Conservation (phyloP, 805 yeast species). For the Metschnikowia chrysomelidarum region DNA sequence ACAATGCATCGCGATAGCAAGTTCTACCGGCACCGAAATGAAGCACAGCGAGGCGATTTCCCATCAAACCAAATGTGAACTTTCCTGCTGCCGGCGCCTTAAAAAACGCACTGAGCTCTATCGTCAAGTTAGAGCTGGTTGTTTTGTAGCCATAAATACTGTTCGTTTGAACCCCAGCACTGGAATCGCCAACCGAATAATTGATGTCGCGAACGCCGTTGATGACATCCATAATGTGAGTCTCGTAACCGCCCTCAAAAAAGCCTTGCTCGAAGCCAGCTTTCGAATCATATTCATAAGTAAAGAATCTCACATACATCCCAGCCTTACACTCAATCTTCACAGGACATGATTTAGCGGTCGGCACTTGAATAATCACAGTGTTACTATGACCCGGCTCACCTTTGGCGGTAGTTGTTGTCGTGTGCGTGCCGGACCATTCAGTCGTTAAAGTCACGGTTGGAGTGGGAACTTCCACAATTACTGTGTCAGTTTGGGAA, state of each 20-base stretch:
- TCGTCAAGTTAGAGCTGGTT: constrained; percentile 6
- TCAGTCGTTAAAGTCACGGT: neutral
- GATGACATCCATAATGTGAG: too few species aligned
- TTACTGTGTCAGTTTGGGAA: neutral
- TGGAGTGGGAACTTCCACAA: neutral
- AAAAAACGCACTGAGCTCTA: constrained; percentile 12
- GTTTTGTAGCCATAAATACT: constrained; percentile 5
- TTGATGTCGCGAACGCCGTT: too few species aligned
- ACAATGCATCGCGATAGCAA: constrained; percentile 13
- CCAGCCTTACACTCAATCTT: too few species aligned
- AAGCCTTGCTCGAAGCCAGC: too few species aligned
- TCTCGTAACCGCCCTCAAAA: too few species aligned
- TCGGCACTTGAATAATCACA: neutral
- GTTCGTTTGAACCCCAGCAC: too few species aligned
- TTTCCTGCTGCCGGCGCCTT: constrained; percentile 10
- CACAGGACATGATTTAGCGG: too few species aligned
- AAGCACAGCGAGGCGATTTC: constrained; percentile 15
- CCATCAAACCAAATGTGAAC: constrained; percentile 11
- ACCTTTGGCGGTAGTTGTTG: neutral
- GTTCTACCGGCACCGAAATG: constrained; percentile 12
- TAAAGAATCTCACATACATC: too few species aligned
- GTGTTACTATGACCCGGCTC: neutral
- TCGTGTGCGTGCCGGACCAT: neutral
- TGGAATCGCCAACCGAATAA: too few species aligned
- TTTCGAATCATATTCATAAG: too few species aligned